Evolutionary conservation across 169 alveolate genomes (phyloP).

Genomic region (Fabrea salina): DNA sequence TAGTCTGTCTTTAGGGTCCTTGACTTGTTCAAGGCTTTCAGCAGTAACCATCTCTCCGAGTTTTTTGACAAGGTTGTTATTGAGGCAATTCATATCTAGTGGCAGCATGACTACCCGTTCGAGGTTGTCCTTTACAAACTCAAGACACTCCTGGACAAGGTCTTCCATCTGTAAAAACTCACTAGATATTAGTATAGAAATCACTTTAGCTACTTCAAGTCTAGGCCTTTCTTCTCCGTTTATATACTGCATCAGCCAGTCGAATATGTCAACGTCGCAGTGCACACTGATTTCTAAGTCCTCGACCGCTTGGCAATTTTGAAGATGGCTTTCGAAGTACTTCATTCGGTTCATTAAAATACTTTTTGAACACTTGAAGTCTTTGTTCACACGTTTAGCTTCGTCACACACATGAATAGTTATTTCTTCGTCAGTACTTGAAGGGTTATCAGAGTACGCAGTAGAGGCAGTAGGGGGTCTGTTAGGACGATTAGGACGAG

Average conservation of each 20-base stretch:
- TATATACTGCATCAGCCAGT: slow-evolving; percentile 59
- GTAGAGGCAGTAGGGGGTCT: not conserved
- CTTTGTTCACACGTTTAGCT: slow-evolving; percentile 40
- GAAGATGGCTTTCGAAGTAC: slow-evolving; percentile 53
- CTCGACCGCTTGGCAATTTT: slow-evolving; percentile 44
- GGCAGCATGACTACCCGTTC: slow-evolving; percentile 52
- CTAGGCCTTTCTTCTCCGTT: slow-evolving; percentile 38
- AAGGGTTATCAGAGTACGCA: not conserved
- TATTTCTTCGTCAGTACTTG: slow-evolving; percentile 30
- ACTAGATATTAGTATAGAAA: slow-evolving; percentile 50
- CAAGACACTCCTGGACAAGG: slow-evolving; percentile 50
- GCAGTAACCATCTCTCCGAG: slow-evolving; percentile 27
- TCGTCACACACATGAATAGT: slow-evolving; percentile 65
- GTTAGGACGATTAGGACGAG: not conserved
- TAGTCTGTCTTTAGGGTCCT: slow-evolving; percentile 54
- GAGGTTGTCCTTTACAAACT: slow-evolving; percentile 35
- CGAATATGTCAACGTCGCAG: slow-evolving; percentile 60
- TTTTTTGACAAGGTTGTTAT: slow-evolving; percentile 26
- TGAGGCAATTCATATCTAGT: slow-evolving; percentile 59
- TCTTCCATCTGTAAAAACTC: slow-evolving; percentile 50
- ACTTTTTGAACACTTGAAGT: slow-evolving; percentile 53
- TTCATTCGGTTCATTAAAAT: slow-evolving; percentile 47
- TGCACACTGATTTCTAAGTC: slow-evolving; percentile 59
- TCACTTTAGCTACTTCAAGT: slow-evolving; percentile 43
- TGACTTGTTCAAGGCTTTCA: slow-evolving; percentile 38